Conservation (phyloP, 2,329 filamentous ascomycete genomes). For the Anthostomella pinea region DNA sequence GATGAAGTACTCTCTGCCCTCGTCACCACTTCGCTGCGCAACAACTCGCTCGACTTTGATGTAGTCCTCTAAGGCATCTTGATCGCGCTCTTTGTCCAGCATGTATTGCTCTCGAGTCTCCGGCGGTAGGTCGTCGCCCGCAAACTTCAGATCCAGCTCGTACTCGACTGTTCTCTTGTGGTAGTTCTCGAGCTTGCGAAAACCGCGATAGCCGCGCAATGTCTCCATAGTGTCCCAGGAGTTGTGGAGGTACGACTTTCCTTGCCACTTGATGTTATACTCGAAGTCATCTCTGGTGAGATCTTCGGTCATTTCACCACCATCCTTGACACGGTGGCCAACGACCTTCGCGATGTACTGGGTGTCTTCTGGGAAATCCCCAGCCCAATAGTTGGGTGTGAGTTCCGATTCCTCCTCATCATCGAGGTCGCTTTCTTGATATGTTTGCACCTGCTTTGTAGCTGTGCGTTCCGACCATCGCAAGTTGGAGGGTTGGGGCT, state of each 20-base stretch:
- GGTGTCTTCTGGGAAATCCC: constrained; percentile 69
- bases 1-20: constrained; percentile 83
- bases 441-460: constrained; percentile 62
- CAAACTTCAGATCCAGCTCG: constrained; percentile 74
- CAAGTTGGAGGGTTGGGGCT: constrained; percentile 63
- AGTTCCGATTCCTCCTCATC: constrained; percentile 63
- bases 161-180: constrained; percentile 78
- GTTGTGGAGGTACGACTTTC: constrained; percentile 89
- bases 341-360: constrained; percentile 90
- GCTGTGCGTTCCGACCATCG: constrained; percentile 88
- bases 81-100: constrained; percentile 87
- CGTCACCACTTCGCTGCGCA: constrained; percentile 74
- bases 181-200: constrained; percentile 92
- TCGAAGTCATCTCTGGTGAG: constrained; percentile 74
- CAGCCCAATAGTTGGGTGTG: constrained; percentile 68
- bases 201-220: constrained; percentile 75
- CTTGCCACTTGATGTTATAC: constrained; percentile 95
- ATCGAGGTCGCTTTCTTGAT: constrained; percentile 66
- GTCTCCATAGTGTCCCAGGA: constrained; percentile 85
- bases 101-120: constrained; percentile 93
- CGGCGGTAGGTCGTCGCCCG: constrained; percentile 69
- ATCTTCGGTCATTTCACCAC: constrained; percentile 56
- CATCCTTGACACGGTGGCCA: constrained; percentile 77
- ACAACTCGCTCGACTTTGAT: constrained; percentile 93
- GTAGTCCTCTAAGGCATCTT: constrained; percentile 85